phyloP scores from a whole-genome alignment of 1,139 yeast species.

The Candida sp. region DNA sequence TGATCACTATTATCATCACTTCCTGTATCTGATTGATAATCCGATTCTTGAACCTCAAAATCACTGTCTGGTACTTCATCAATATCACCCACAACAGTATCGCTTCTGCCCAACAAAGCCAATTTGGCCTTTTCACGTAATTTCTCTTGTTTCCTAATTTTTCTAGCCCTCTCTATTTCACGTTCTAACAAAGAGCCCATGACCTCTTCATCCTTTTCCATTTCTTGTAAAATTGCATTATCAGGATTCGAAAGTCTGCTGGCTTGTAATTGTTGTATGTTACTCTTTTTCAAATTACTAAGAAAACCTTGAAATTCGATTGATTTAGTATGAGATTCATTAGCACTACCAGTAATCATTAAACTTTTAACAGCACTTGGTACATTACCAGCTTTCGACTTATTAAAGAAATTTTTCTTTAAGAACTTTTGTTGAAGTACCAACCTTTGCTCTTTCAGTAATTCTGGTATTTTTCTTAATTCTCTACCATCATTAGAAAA shows the following conservation, averaged over 20 bases:
- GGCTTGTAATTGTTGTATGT: constrained; percentile 31
- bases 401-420: constrained; percentile 12
- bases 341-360: neutral
- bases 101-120: constrained; percentile 21
- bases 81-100: constrained; percentile 15
- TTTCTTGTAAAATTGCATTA: constrained; percentile 27
- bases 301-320: constrained; percentile 15
- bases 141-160: constrained; percentile 50
- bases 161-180: constrained; percentile 55
- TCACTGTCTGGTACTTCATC: constrained; percentile 22
- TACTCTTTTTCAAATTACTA: constrained; percentile 28
- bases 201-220: constrained; percentile 39
- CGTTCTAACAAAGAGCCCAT: constrained; percentile 56
- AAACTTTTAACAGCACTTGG: constrained; percentile 2
- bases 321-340: constrained; percentile 3
- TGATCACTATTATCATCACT: constrained; percentile 4
- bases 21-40: constrained; percentile 10
- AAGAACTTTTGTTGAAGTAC: constrained; percentile 34
- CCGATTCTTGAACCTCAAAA: constrained; percentile 15
- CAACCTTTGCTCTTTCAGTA: constrained; percentile 35
- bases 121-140: constrained; percentile 33
- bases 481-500: constrained; percentile 11
- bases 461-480: constrained; percentile 22
- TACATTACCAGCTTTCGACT: constrained; percentile 3
- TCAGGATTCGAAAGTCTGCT: constrained; percentile 25